Base-by-base conservation (phyloP, 2,329 filamentous ascomycete genomes). In the Harringtonia aguacate region DNA sequence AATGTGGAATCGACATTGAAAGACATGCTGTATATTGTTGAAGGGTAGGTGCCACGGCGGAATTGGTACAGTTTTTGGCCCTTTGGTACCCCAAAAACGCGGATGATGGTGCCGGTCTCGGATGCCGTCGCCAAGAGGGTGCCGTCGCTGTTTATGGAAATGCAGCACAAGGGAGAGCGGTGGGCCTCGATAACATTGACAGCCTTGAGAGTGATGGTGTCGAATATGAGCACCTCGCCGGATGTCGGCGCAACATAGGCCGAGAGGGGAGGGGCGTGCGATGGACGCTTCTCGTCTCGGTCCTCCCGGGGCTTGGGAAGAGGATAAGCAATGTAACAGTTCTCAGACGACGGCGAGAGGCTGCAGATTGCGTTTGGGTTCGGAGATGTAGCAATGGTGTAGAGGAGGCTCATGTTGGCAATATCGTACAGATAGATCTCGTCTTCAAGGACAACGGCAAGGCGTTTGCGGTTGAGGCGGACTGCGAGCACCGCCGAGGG, bases 381-480 rank as follows among this genome's bases (percentile, higher is more conserved):
- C 8, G 92, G 86, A 4, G 90, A 95, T 7, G 90, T 97, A 47
- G 88, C 80, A 51, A 97, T 94, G 7, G 87, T 94, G 62, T 88
- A 84, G 34, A 97, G 72, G 46, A 97, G 77, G 56, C 85, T 90
- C 90, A 98, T 97, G 60, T 95, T 97, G 64, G 89, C 88, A 52
- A 98, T 97, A 62, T 98, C 92, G 68, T 98, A 98, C 39, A 98
- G 75, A 65, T 97, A 98, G 50, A 97, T 94, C 60, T 95, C 85
- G 55, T 95, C 88, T 61, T 98, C 92, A 45, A 97, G 74, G 14
- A 97, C 82, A 28, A 98, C 89, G 13, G 92, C 87, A 22, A 98
- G 75, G 31, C 92, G 81, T 63, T 95, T 97, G 53, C 92, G 78
- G 63, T 98, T 98, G 56, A 98, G 71, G 52, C 89, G 85, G 47